These are phyloP conservation scores for Coniochaeta hoffmannii DNA, from an alignment of 2,329 filamentous ascomycete genomes.

Conservation along the genomic window DNA sequence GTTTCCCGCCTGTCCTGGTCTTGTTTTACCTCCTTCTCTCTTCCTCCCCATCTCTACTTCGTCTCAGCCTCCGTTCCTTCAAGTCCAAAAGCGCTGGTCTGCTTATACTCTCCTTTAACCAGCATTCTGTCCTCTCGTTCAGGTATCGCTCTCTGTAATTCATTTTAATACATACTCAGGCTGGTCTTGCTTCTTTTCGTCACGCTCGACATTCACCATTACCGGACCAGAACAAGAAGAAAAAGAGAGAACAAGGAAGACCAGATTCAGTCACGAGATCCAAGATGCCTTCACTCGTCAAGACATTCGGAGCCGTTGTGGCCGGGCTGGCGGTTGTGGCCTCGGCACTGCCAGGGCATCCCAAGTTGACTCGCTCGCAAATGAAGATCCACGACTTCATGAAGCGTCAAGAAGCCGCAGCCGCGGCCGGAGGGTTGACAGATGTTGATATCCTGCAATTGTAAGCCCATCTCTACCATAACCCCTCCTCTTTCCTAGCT, in stretches of 20 bases:
- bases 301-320: conserved; percentile 31
- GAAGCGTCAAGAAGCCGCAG: conserved; percentile 43
- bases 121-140: not conserved
- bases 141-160: conserved; percentile 14
- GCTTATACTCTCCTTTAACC: conserved; percentile 28
- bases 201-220: conserved; percentile 13
- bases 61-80: conserved; percentile 9
- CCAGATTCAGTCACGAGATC: conserved; percentile 15
- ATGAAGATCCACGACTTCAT: conserved; percentile 37
- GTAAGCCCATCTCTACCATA: conserved; percentile 19
- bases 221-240: conserved; percentile 10
- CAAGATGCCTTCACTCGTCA: conserved; percentile 40
- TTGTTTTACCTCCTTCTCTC: conserved; percentile 2
- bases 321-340: conserved; percentile 36
- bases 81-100: conserved; percentile 40
- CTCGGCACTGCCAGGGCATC: conserved; percentile 37
- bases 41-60: conserved; percentile 12
- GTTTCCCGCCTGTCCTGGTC: conserved; percentile 10
- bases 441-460: conserved; percentile 54
- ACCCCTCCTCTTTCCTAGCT: not conserved
- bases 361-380: conserved; percentile 36
- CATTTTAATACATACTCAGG: conserved; percentile 24
- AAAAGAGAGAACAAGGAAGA: conserved; percentile 16
- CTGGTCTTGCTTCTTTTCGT: conserved; percentile 22
- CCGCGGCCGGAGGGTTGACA: conserved; percentile 30